Evolutionary conservation across 139 green algal species (phyloP).

Genomic region (Picochlorum sp.): DNA sequence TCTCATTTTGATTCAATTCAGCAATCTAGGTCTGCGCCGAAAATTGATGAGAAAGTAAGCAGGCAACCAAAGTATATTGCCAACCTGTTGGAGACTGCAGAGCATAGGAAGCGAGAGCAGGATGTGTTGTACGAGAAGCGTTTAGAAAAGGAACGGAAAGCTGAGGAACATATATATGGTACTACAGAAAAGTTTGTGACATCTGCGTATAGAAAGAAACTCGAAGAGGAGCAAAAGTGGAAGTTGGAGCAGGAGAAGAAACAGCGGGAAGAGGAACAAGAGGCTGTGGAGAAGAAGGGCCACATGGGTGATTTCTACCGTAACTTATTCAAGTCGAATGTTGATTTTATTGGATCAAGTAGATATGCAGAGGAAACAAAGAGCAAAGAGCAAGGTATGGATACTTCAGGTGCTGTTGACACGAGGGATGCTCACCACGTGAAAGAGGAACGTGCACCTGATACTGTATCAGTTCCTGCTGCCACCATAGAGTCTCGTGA

Average conservation of each 20-base stretch:
- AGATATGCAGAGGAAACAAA: not conserved
- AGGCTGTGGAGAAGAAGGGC: slow-evolving; percentile 58
- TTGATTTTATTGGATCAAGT: slow-evolving; percentile 43
- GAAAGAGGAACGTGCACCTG: not conserved
- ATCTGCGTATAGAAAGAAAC: slow-evolving; percentile 82
- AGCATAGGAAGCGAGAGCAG: slow-evolving; percentile 76
- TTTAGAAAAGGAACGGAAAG: slow-evolving; percentile 25
- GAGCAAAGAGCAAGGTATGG: not conserved
- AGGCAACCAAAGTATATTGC: slow-evolving; percentile 69
- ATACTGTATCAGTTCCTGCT: not conserved
- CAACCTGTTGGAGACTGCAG: slow-evolving; percentile 63
- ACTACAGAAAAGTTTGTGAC: slow-evolving; percentile 95
- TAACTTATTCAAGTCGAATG: slow-evolving; percentile 74
- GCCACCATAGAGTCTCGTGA: not conserved
- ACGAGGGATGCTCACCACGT: not conserved
- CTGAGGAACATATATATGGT: slow-evolving; percentile 84
- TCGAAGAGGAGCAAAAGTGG: slow-evolving; percentile 82
- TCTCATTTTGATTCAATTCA: slow-evolving; percentile 78
- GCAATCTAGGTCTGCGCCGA: slow-evolving; percentile 38
- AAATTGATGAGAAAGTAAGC: slow-evolving; percentile 52
- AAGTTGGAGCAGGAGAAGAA: slow-evolving; percentile 42
- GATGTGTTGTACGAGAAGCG: slow-evolving; percentile 66
- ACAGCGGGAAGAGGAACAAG: slow-evolving; percentile 50
- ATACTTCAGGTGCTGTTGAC: not conserved
- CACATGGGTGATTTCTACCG: slow-evolving; percentile 88